These are phyloP conservation scores for Cucumis cinereus DNA, from an alignment of 306 rosid species.

Conservation along the genomic window DNA sequence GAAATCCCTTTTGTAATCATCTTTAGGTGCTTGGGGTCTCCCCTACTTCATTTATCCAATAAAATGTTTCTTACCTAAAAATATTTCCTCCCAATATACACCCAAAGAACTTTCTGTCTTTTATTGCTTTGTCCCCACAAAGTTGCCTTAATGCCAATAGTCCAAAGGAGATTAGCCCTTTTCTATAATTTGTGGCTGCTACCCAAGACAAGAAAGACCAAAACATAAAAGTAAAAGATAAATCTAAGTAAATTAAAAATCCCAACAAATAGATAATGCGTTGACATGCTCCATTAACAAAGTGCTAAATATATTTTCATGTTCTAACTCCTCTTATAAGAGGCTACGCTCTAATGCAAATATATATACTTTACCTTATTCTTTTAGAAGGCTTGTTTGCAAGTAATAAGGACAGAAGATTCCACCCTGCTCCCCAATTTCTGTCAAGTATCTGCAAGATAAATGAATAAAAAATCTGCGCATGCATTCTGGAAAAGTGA, in stretches of 20 bases:
- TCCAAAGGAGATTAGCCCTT: background rate
- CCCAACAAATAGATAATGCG: background rate
- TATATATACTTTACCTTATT: conserved; percentile 39
- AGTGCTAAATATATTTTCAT: background rate
- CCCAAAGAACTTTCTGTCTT: background rate
- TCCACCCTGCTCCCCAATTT: conserved; percentile 99
- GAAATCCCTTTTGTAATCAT: too few relatives aligned
- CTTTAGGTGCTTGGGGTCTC: too few relatives aligned
- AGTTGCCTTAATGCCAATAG: background rate
- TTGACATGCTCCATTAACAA: background rate
- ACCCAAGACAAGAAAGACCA: background rate
- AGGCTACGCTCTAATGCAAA: conserved; percentile 1
- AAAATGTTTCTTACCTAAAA: too few relatives aligned
- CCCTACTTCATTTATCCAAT: too few relatives aligned
- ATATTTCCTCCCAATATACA: too few relatives aligned
- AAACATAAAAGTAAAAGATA: background rate
- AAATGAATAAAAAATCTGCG: conserved; percentile 11
- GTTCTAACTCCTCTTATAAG: conserved; percentile 11
- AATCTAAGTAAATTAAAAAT: background rate
- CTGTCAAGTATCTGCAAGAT: conserved; percentile 82
- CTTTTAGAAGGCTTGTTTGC: conserved; percentile 70
- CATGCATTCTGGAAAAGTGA: conserved; percentile 12
- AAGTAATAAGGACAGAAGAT: conserved; percentile 77
- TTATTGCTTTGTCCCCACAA: background rate
- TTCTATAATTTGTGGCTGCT: background rate